Conservation (phyloP, 129 eudicot species). For the Ambrosia artemisiifolia region DNA sequence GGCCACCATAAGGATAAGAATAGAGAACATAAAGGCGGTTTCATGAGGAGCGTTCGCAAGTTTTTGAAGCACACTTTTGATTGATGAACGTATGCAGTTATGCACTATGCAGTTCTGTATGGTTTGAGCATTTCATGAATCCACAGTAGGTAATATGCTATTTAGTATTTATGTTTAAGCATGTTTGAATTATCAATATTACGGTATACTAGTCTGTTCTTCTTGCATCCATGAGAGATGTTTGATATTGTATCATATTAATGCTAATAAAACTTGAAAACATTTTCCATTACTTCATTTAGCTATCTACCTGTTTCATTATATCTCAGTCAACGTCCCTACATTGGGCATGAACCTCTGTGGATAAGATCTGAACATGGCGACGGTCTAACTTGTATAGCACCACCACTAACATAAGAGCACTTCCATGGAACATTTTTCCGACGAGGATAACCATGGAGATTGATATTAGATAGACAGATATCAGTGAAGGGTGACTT, state of each 20-base stretch:
- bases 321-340: background rate
- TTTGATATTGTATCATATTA: background rate
- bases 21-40: slow-evolving; percentile 28
- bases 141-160: background rate
- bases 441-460: slow-evolving; percentile 27
- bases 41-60: slow-evolving; percentile 35
- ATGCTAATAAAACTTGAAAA: slow-evolving; percentile 15
- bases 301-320: background rate
- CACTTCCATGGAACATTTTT: slow-evolving; percentile 54
- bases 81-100: slow-evolving; percentile 8
- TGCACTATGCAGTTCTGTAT: background rate
- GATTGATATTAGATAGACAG: slow-evolving; percentile 51
- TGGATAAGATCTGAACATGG: slow-evolving; percentile 52
- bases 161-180: background rate
- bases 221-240: slow-evolving; percentile 8
- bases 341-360: slow-evolving; percentile 16
- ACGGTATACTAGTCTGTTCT: background rate
- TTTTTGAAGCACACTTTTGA: slow-evolving; percentile 39
- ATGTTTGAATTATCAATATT: background rate
- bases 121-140: background rate
- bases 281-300: background rate
- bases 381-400: slow-evolving; percentile 52
- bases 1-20: slow-evolving; percentile 21
- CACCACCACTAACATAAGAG: slow-evolving; percentile 54
- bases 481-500: slow-evolving; percentile 67